These are phyloP conservation scores for Alternaria conjuncta DNA, from an alignment of 2,329 filamentous ascomycete genomes.

Conservation along the genomic window DNA sequence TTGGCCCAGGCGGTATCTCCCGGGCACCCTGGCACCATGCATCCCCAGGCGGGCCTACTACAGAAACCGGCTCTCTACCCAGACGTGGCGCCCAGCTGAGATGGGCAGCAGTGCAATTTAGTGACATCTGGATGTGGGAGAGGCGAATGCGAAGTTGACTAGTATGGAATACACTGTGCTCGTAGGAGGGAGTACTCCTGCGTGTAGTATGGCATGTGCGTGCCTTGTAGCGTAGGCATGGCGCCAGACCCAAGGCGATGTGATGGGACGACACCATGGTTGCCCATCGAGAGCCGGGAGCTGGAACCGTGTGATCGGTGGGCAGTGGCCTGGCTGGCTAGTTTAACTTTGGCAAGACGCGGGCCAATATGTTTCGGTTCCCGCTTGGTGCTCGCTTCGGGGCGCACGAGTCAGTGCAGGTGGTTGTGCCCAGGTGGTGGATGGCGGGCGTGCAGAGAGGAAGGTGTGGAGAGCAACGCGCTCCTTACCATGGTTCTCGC, in stretches of 20 bases:
- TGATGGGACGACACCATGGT: neutral
- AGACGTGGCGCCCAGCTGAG: neutral
- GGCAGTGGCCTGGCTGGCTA: neutral
- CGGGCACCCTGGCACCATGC: slow-evolving; percentile 1
- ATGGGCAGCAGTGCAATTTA: neutral
- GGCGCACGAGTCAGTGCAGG: slow-evolving; percentile 6
- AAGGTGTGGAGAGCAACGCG: neutral
- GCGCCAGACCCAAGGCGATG: neutral
- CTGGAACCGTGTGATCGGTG: slow-evolving; percentile 15
- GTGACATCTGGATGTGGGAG: neutral
- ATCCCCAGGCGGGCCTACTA: slow-evolving; percentile 4
- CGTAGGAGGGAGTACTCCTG: neutral
- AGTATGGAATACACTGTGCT: neutral
- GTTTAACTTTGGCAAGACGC: slow-evolving; percentile 4
- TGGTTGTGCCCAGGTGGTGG: neutral
- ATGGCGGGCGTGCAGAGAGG: neutral
- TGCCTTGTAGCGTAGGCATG: neutral
- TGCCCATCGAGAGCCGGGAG: slow-evolving; percentile 1
- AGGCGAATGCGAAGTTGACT: neutral
- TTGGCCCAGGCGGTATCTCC: slow-evolving; percentile 1
- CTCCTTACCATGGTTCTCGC: neutral
- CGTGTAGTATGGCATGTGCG: neutral
- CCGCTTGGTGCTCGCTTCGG: slow-evolving; percentile 8
- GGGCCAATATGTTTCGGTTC: slow-evolving; percentile 11
- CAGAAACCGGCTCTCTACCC: neutral